These are phyloP conservation scores for Fusarium avenaceum DNA, from an alignment of 2,329 filamentous ascomycete species.

Conservation along the genomic window DNA sequence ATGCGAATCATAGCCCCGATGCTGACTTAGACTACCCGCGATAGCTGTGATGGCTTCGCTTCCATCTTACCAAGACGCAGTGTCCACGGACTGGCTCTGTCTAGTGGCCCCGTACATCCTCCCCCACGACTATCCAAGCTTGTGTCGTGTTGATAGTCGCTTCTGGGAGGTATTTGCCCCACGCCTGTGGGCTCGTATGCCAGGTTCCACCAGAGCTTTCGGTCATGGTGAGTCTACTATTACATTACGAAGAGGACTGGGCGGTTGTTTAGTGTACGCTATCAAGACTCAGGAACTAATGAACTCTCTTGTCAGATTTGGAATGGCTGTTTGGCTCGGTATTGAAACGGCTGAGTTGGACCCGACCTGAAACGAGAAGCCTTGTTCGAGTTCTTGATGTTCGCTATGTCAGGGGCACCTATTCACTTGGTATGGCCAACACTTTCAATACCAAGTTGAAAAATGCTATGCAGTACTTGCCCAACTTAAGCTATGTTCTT, in stretches of 20 bases:
- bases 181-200: slow-evolving; percentile 66
- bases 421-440: slow-evolving; percentile 57
- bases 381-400: slow-evolving; percentile 65
- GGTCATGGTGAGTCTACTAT: slow-evolving; percentile 58
- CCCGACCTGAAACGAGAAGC: slow-evolving; percentile 56
- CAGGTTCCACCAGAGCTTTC: slow-evolving; percentile 56
- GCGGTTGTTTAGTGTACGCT: neutral
- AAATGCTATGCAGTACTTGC: slow-evolving; percentile 57
- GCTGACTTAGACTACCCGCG: slow-evolving; percentile 3
- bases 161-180: slow-evolving; percentile 66
- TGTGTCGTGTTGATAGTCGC: slow-evolving; percentile 63
- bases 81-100: slow-evolving; percentile 62
- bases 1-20: neutral
- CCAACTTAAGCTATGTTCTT: slow-evolving; percentile 61
- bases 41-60: slow-evolving; percentile 51
- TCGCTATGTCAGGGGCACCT: slow-evolving; percentile 57
- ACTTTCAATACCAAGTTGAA: slow-evolving; percentile 57
- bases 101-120: slow-evolving; percentile 62
- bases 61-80: slow-evolving; percentile 68
- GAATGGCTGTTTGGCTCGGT: slow-evolving; percentile 65
- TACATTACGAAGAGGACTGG: neutral
- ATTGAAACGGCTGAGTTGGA: slow-evolving; percentile 53
- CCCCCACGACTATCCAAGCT: slow-evolving; percentile 57
- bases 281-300: neutral
- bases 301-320: slow-evolving; percentile 56